Base-by-base conservation (phyloP, 768 basidiomycete species). In the Lactarius hengduanensis region DNA sequence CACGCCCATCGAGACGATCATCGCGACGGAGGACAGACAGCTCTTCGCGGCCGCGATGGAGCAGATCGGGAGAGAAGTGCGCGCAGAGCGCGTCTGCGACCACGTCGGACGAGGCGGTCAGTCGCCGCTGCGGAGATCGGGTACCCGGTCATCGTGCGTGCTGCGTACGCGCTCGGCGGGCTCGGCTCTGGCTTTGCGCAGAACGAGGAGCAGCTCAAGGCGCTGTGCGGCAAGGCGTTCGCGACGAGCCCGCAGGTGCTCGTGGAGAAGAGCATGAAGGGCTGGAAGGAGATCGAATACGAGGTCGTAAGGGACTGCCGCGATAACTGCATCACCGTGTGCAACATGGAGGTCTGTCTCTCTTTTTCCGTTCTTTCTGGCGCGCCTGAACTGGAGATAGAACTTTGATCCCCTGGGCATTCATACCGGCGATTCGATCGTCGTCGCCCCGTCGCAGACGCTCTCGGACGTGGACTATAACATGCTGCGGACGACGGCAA, bases 271-370 rank as follows among this genome's bases (percentile, higher is more conserved):
- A 95, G 92, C 72, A 98, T 98, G 96, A 98, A 98, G 79, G 96
- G 96, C 2, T 99, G 96, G 96, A 98, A 99, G 79, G 96, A 99
- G 81, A 96, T 99, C 71, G 96, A 99, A 80, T 99, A 99, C 72
- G 96, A 99, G 75, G 96, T 99, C 59, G 96, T 98, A 13, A 84
- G 96, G 66, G 96, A 99, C 78, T 98, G 95, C 80, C 84, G 92
- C 69, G 93, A 98, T 75, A 99, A 99, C 76, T 98, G 96, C 75
- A 98, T 98, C 79, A 96, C 96, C 0, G 96, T 98, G 69, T 99
- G 96, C 80, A 99, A 99, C 81, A 99, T 99, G 96, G 96, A 99
- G 92, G 96, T 95, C 57, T 64, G 90, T 62, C 22, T n/a, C 75
- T 11, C 26, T 53, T 40, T 40, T 26, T n/a, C 4, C 34, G 8